A percentile compares a stretch with the other conserved stretches of the same genome.
phyloP scores from a whole-genome alignment of 768 basidiomycete species.

The Chalciporus sphaerocephalus region DNA sequence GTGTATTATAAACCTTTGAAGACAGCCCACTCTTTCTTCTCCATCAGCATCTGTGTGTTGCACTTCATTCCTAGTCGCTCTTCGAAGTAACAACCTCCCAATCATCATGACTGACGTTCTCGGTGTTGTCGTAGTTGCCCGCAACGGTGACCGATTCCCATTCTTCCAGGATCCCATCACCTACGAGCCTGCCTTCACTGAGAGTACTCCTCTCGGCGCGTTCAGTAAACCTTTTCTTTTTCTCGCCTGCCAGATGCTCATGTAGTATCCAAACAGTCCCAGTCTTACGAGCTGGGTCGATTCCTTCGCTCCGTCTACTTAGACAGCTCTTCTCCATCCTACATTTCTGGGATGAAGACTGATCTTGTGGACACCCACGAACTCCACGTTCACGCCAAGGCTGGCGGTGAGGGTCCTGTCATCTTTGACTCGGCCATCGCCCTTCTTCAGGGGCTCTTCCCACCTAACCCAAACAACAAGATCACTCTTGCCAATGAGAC shows the following conservation, averaged over 20 bases:
- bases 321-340: constrained; percentile 59
- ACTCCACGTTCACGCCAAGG: constrained; percentile 75
- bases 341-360: constrained; percentile 58
- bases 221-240: constrained; percentile 33
- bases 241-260: neutral
- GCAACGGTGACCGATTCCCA: constrained; percentile 71
- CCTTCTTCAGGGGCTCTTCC: constrained; percentile 81
- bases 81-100: constrained; percentile 11
- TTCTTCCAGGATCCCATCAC: constrained; percentile 69
- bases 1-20: constrained; percentile 23
- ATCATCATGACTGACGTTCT: constrained; percentile 49
- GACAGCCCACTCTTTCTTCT: constrained; percentile 3
- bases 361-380: constrained; percentile 72
- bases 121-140: constrained; percentile 72
- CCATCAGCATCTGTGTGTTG: constrained; percentile 18
- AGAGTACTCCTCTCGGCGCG: constrained; percentile 74
- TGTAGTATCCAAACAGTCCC: constrained; percentile 40
- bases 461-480: constrained; percentile 68
- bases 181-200: constrained; percentile 57
- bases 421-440: constrained; percentile 86
- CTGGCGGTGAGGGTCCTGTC: constrained; percentile 78
- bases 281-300: constrained; percentile 63
- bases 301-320: constrained; percentile 65
- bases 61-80: constrained; percentile 14
- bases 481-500: constrained; percentile 77